Evolutionary conservation across 1,139 yeast species (phyloP).

Genomic region (Debaryomycetaceae sp.): DNA sequence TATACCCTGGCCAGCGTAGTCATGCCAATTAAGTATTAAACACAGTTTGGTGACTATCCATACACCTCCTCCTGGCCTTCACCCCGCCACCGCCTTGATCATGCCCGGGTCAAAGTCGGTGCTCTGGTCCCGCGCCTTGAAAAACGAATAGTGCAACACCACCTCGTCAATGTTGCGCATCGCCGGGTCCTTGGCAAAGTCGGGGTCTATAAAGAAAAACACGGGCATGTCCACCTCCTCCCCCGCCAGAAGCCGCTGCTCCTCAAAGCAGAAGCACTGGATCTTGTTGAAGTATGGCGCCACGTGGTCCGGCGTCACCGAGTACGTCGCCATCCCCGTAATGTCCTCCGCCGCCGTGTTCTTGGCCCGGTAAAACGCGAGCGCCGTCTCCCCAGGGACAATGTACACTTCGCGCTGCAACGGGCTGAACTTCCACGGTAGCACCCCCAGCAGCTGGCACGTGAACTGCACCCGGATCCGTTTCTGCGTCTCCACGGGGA

Average conservation of each 20-base stretch:
- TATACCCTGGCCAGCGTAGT: too few species aligned
- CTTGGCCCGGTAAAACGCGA: conserved; percentile 90
- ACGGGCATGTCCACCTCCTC: conserved; percentile 99
- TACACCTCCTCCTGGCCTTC: too few species aligned
- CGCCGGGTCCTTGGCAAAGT: conserved; percentile 86
- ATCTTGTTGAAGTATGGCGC: conserved; percentile 94
- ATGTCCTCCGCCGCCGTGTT: conserved; percentile 80
- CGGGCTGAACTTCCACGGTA: conserved; percentile 95
- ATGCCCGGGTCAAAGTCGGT: too few species aligned
- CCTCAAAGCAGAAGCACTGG: conserved; percentile 97
- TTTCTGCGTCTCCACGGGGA: conserved; percentile 81
- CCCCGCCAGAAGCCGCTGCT: conserved; percentile 85
- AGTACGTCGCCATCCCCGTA: conserved; percentile 96
- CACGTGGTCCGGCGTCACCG: conserved; percentile 92
- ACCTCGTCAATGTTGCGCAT: conserved; percentile 88
- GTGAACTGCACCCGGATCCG: conserved; percentile 78
- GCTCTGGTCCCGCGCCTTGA: too few species aligned
- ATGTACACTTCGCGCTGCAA: conserved; percentile 90
- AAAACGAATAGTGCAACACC: conserved; percentile 86
- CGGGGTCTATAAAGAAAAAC: conserved; percentile 96
- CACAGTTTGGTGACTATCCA: too few species aligned
- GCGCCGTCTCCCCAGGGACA: conserved; percentile 95
- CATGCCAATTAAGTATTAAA: too few species aligned
- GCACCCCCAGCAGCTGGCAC: conserved; percentile 79
- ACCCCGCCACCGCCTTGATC: too few species aligned